Evolutionary conservation across 176 grass and related monocot species (phyloP).

Genomic region (Avena insularis): DNA sequence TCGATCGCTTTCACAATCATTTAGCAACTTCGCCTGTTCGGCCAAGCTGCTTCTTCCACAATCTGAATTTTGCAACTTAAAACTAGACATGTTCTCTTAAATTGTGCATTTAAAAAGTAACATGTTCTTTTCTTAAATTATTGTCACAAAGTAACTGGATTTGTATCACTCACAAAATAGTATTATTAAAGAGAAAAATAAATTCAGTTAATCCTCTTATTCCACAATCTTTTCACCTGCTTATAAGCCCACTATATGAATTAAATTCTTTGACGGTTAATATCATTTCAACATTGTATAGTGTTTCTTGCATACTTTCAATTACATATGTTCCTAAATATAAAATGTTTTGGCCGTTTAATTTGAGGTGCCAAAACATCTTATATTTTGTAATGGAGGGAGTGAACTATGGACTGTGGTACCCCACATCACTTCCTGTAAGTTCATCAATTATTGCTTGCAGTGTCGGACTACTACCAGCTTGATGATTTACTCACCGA

Average conservation of each 20-base stretch:
- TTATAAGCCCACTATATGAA: not conserved
- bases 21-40: not conserved
- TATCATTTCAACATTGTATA: not conserved
- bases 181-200: not conserved
- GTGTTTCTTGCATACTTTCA: not conserved
- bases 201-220: not conserved
- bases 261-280: constrained; percentile 1
- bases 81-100: no score
- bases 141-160: not conserved
- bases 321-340: not conserved
- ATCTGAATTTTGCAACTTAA: no score
- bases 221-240: not conserved
- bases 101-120: no score
- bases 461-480: constrained; percentile 93
- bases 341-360: not conserved
- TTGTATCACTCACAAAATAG: not conserved
- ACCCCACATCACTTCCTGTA: not conserved
- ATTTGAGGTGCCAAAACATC: no score
- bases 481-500: constrained; percentile 77
- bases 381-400: no score
- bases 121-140: not conserved
- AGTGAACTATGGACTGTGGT: not conserved
- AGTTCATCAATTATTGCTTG: not conserved
- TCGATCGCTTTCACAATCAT: not conserved
- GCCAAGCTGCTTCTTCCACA: not conserved